Evolutionary conservation across 768 basidiomycete genomes (phyloP).

Genomic region (Lyophyllum decastes): DNA sequence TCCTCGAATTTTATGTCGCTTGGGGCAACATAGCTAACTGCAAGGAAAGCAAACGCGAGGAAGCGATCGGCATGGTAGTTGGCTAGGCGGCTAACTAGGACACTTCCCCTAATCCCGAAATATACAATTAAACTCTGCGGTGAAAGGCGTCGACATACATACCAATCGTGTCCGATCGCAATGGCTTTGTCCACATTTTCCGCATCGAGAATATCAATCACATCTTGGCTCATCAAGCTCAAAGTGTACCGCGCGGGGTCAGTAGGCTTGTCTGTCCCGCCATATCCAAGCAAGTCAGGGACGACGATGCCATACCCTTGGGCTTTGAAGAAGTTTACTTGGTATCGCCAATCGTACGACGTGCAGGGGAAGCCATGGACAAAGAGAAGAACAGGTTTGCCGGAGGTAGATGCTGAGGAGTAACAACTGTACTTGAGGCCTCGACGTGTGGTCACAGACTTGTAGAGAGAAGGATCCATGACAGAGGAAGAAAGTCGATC

Average conservation of each 20-base stretch:
- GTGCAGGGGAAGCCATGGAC: slow-evolving; percentile 47
- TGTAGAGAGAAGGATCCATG: slow-evolving; percentile 25
- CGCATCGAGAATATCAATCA: slow-evolving; percentile 41
- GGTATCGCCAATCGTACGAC: slow-evolving; percentile 41
- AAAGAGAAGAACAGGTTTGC: slow-evolving; percentile 39
- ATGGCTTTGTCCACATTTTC: slow-evolving; percentile 33
- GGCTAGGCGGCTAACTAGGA: slow-evolving; percentile 35
- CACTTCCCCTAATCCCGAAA: slow-evolving; percentile 35
- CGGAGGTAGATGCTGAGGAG: slow-evolving; percentile 21
- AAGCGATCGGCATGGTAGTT: slow-evolving; percentile 40
- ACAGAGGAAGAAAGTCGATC: neutral
- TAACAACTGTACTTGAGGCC: slow-evolving; percentile 40
- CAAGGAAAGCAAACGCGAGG: slow-evolving; percentile 40
- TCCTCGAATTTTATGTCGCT: slow-evolving; percentile 12
- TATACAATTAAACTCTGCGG: neutral
- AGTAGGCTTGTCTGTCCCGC: slow-evolving; percentile 46
- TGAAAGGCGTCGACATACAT: slow-evolving; percentile 17
- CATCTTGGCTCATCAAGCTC: slow-evolving; percentile 36
- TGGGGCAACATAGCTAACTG: slow-evolving; percentile 36
- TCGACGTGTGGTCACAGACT: slow-evolving; percentile 28
- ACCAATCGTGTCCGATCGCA: slow-evolving; percentile 45
- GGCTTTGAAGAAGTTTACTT: slow-evolving; percentile 35
- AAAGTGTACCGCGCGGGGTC: slow-evolving; percentile 34
- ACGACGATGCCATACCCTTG: slow-evolving; percentile 47
- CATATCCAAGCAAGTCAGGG: slow-evolving; percentile 56